Evolutionary conservation across 192 early-diverging fungal species (phyloP).

Genomic region (Podila minutissima): DNA sequence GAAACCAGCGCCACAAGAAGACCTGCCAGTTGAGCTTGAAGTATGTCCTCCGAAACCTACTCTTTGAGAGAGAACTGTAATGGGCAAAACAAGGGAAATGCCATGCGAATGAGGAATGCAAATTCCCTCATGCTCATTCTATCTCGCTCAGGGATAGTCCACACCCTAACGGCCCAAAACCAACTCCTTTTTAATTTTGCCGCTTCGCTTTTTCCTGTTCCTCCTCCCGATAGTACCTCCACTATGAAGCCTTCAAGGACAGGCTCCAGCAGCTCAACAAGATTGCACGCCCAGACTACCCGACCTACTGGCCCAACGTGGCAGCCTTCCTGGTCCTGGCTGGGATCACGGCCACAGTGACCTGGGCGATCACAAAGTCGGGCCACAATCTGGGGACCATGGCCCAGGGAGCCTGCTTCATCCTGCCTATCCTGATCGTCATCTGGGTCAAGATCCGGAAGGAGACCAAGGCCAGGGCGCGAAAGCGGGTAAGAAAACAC

Average conservation of each 20-base stretch:
- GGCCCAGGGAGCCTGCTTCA: conserved; percentile 32
- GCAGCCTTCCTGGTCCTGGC: not conserved
- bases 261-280: conserved; percentile 21
- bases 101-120: too few species aligned
- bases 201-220: not conserved
- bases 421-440: conserved; percentile 23
- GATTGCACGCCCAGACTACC: conserved; percentile 17
- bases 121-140: too few species aligned
- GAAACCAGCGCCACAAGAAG: conserved; percentile 12
- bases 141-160: too few species aligned
- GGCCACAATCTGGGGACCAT: conserved; percentile 15
- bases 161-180: too few species aligned
- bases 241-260: conserved; percentile 25
- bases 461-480: conserved; percentile 14
- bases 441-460: conserved; percentile 33
- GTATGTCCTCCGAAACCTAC: not conserved
- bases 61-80: too few species aligned
- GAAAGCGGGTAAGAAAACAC: conserved; percentile 6
- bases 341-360: not conserved
- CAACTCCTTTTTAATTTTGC: too few species aligned
- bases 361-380: conserved; percentile 4
- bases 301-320: conserved; percentile 33
- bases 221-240: conserved; percentile 20
- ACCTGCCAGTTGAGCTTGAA: conserved; percentile 24
- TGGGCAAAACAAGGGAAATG: too few species aligned